Base-by-base conservation (phyloP, 73 alveolate species). In the Stentor roeselii region DNA sequence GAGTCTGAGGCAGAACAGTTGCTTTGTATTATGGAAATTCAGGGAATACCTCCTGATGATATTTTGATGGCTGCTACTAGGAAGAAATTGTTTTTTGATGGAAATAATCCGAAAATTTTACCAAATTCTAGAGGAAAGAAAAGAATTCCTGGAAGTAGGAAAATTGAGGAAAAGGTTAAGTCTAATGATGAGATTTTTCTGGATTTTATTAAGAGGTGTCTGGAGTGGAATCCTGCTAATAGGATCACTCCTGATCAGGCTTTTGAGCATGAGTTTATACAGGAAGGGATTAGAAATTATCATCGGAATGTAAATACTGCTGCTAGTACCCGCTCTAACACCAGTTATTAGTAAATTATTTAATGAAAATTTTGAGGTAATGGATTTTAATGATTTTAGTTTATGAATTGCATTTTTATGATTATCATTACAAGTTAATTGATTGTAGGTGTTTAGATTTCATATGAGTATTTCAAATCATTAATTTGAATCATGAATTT, bases 1-100 rank as follows among this genome's bases (percentile, higher is more conserved):
- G 98, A 94, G 40, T 90, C 90, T 83, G 98, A 94, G 74, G 83
- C 83, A 39, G 97, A 94, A 38, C 84, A 94, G 78, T 59, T 94
- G 87, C 93, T 88, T 11, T 86, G 91, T 50, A 94, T 94, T 4
- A 94, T 94, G 92, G 96, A 92, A 78, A 78, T 93, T n/a, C 76
- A 74, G 34, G 98, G 98, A n/a, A 82, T 91, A 2, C 98, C 98
- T 11, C 94, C 95, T 14, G 67, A 82, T 32, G 93, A 95, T 3
- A 59, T 92, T 21, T 84, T 92, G 42, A 89, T 83, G 11, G 80
- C 87, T 75, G 78, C 91, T n/a, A 85, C 96, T 67, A 35, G 94
- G 59, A 93, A 88, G 78, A 84, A 84, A 27, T 84, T 61, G 37
- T 84, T 84, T 42, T 84, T 84, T 84, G 89, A 84, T 77, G 78